Conservation (phyloP, 352 stramenopile species). For the Phytophthora pisi region DNA sequence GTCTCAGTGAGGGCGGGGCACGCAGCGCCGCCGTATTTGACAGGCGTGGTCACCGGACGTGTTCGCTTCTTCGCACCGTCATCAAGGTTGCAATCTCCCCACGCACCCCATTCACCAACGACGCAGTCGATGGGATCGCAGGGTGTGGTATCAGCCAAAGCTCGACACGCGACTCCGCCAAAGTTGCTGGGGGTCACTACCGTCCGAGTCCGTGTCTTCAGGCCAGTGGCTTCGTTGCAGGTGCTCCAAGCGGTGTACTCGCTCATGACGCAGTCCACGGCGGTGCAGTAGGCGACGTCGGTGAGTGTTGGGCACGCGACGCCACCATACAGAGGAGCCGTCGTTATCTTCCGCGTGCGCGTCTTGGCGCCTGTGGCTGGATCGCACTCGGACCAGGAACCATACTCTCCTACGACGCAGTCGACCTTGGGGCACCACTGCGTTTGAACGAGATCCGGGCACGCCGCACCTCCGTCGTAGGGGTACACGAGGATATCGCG, state of each 20-base stretch:
- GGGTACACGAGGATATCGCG: constrained; percentile 41
- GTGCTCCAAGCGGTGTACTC: constrained; percentile 43
- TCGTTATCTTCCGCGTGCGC: constrained; percentile 34
- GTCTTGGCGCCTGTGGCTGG: constrained; percentile 41
- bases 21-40: constrained; percentile 31
- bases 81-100: constrained; percentile 37
- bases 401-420: constrained; percentile 49
- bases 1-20: constrained; percentile 36
- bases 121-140: constrained; percentile 49
- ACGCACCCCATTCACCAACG: constrained; percentile 42
- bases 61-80: constrained; percentile 35
- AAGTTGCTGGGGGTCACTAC: constrained; percentile 34
- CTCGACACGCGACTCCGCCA: constrained; percentile 30
- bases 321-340: constrained; percentile 38
- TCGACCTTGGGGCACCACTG: constrained; percentile 50
- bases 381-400: constrained; percentile 45
- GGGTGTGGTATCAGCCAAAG: constrained; percentile 21
- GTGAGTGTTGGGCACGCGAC: constrained; percentile 32
- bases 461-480: constrained; percentile 44
- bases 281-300: constrained; percentile 40
- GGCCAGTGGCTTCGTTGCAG: constrained; percentile 43
- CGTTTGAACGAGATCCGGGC: constrained; percentile 41
- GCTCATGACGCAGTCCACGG: constrained; percentile 47
- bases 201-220: constrained; percentile 37
- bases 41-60: constrained; percentile 24